Percentiles rank a stretch among this genome's conserved stretches.
Evolutionary conservation across 2,329 filamentous ascomycete species (phyloP).

Genomic region (Clarireedia homoeocarpa): DNA sequence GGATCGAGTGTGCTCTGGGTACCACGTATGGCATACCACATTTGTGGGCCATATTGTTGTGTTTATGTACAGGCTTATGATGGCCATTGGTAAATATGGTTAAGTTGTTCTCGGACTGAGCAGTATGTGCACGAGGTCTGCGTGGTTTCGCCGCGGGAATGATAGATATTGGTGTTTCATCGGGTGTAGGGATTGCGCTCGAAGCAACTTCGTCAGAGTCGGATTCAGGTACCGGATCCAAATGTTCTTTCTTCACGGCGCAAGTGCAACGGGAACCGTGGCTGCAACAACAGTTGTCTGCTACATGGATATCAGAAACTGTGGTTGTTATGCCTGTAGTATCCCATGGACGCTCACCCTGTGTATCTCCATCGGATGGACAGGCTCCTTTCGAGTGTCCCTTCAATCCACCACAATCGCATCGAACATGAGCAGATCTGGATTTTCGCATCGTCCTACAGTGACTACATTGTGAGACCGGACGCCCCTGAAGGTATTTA

Average conservation of each 20-base stretch:
- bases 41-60: constrained; percentile 52
- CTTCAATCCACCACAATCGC: constrained; percentile 91
- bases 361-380: constrained; percentile 41
- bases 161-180: constrained; percentile 28
- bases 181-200: constrained; percentile 33
- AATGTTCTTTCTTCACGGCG: constrained; percentile 53
- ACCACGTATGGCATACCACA: constrained; percentile 51
- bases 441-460: constrained; percentile 95
- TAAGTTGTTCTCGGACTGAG: constrained; percentile 50
- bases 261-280: constrained; percentile 61
- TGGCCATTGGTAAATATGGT: constrained; percentile 57
- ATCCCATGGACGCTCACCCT: constrained; percentile 30
- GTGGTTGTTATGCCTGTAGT: constrained; percentile 20
- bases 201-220: constrained; percentile 45
- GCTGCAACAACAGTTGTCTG: constrained; percentile 63
- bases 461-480: constrained; percentile 95
- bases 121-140: constrained; percentile 52
- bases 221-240: constrained; percentile 58
- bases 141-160: constrained; percentile 33
- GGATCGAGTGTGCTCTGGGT: constrained; percentile 49
- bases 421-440: constrained; percentile 88
- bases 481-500: constrained; percentile 52
- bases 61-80: constrained; percentile 55
- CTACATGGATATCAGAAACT: constrained; percentile 30
- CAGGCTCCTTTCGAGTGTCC: constrained; percentile 52